Percentiles rank a stretch among this genome's conserved stretches.
Evolutionary conservation across 1,284 basidiomycete genomes (phyloP).

Genomic region (Trichosporon sp.): DNA sequence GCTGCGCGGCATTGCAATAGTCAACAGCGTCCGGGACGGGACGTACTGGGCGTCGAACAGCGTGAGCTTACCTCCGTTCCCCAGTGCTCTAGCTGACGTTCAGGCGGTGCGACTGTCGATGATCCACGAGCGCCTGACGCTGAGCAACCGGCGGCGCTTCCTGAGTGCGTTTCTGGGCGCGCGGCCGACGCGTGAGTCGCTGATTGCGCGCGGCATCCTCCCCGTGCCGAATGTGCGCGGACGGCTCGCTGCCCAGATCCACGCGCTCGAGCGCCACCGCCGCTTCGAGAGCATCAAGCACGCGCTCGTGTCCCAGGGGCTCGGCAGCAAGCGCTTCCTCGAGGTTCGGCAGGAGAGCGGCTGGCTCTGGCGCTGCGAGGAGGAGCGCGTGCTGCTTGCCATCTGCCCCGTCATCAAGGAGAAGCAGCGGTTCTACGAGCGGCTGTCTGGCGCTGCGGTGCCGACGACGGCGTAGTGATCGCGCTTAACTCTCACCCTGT

Average conservation of each 20-base stretch:
- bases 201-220: conserved; percentile 21
- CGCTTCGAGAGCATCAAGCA: conserved; percentile 15
- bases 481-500: background rate
- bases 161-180: conserved; percentile 14
- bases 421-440: conserved; percentile 21
- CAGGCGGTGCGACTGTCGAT: conserved; percentile 27
- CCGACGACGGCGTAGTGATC: background rate
- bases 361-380: conserved; percentile 7
- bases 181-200: conserved; percentile 14
- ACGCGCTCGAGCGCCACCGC: conserved; percentile 17
- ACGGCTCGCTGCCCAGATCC: background rate
- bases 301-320: conserved; percentile 10
- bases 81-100: background rate
- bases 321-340: conserved; percentile 12
- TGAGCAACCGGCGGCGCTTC: conserved; percentile 11
- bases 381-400: conserved; percentile 20
- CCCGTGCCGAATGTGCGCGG: conserved; percentile 4
- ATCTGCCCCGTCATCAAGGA: conserved; percentile 26
- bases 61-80: conserved; percentile 11
- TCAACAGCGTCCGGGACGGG: conserved; percentile 16
- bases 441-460: conserved; percentile 2
- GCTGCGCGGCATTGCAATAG: conserved; percentile 24
- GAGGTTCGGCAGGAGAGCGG: conserved; percentile 5
- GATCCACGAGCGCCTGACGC: conserved; percentile 21
- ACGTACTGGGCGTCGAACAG: conserved; percentile 25